These are phyloP conservation scores for Themeda triandra DNA, from an alignment of 176 grass and related monocot species.

Conservation along the genomic window DNA sequence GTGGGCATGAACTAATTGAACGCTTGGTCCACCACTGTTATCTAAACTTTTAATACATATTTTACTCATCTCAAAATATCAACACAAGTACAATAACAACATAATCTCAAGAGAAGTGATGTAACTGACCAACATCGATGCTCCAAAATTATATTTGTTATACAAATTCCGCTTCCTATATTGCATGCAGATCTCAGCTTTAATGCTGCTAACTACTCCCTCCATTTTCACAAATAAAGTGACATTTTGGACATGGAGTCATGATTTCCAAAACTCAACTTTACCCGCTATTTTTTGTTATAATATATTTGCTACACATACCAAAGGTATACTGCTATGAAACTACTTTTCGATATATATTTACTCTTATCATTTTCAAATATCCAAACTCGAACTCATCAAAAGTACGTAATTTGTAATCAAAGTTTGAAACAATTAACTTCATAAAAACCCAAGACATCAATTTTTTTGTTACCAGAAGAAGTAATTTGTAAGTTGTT, in stretches of 20 bases:
- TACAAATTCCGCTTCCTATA: neutral
- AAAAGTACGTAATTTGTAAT: neutral
- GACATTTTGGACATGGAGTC: neutral
- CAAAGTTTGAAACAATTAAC: neutral
- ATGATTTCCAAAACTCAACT: neutral
- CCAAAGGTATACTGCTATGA: neutral
- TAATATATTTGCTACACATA: neutral
- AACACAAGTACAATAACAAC: neutral
- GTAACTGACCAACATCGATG: neutral
- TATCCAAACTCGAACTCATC: neutral
- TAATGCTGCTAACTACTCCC: neutral
- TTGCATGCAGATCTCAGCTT: neutral
- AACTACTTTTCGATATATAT: neutral
- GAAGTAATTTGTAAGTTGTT: neutral
- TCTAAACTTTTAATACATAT: slow-evolving; percentile 6
- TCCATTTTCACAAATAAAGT: neutral
- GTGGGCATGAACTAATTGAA: slow-evolving; percentile 1
- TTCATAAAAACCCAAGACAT: neutral
- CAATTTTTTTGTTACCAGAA: neutral
- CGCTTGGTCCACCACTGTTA: neutral
- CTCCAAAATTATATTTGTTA: neutral
- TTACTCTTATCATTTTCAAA: neutral
- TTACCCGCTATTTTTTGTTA: neutral
- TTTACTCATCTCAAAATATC: slow-evolving; percentile 16
- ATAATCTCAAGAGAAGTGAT: neutral